Evolutionary conservation across 2,329 filamentous ascomycete genomes (phyloP).

Genomic region (Claviceps capensis): DNA sequence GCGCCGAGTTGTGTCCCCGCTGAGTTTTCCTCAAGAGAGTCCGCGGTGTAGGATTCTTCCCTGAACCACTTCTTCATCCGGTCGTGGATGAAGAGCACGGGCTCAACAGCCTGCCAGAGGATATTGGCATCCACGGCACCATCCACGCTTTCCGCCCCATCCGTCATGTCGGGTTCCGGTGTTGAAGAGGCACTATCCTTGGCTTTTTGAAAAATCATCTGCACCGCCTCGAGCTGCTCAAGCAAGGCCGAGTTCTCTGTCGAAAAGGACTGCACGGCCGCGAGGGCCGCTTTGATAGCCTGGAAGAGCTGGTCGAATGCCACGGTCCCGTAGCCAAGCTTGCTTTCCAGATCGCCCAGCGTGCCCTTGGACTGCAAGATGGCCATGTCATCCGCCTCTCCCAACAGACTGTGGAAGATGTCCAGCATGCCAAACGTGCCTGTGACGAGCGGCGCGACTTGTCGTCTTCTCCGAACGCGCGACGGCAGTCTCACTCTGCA

Average conservation of each 20-base stretch:
- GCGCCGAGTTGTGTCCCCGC: conserved; percentile 30
- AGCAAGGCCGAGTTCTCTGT: conserved; percentile 11
- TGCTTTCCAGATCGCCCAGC: conserved; percentile 56
- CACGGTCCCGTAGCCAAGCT: conserved; percentile 48
- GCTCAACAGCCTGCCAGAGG: conserved; percentile 71
- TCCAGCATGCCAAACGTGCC: conserved; percentile 39
- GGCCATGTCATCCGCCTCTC: conserved; percentile 40
- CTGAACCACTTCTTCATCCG: conserved; percentile 40
- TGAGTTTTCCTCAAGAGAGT: conserved; percentile 8
- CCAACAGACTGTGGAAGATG: conserved; percentile 54
- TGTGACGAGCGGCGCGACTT: conserved; percentile 57
- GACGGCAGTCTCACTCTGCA: conserved; percentile 28
- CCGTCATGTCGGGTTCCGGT: conserved; percentile 6
- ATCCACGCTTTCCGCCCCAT: conserved; percentile 1
- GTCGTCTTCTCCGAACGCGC: conserved; percentile 32
- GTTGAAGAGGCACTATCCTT: conserved; percentile 9
- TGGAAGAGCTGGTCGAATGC: conserved; percentile 19
- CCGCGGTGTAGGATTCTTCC: conserved; percentile 42
- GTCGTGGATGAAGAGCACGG: conserved; percentile 52
- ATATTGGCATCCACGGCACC: conserved; percentile 22
- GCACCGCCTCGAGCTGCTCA: conserved; percentile 14
- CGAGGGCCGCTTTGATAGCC: conserved; percentile 13
- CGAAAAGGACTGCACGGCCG: conserved; percentile 13
- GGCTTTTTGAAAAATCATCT: conserved; percentile 14
- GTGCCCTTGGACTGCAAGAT: conserved; percentile 37